A percentile compares a stretch with the other conserved stretches of the same genome.
Conservation (phyloP, 176 grass and related monocot species). For the Tillandsia fasciculata region DNA sequence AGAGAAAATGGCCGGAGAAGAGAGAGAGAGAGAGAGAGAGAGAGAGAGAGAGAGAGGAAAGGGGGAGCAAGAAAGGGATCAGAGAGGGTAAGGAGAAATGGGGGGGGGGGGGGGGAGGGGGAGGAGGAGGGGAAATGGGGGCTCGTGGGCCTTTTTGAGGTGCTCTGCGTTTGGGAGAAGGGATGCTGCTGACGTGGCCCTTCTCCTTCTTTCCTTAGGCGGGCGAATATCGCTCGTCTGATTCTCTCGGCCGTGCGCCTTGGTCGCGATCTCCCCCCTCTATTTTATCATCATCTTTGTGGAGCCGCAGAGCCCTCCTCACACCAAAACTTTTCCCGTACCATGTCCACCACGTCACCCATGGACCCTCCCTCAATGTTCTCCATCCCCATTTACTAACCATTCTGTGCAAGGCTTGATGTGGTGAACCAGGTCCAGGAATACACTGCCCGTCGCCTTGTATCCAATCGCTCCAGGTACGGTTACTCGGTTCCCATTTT, state of each 20-base stretch:
- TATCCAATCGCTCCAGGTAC: no score
- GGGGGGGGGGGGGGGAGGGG: neutral
- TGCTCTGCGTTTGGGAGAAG: conserved; percentile 4
- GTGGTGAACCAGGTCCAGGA: no score
- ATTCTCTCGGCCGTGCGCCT: conserved; percentile 2
- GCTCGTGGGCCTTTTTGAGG: conserved; percentile 17
- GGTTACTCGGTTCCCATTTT: no score
- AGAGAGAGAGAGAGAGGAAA: neutral
- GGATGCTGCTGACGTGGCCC: conserved; percentile 14
- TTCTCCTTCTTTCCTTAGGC: neutral
- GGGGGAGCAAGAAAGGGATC: neutral
- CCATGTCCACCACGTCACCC: no score
- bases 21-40: neutral
- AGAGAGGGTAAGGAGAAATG: neutral
- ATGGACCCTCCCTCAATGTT: no score
- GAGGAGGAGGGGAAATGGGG: neutral
- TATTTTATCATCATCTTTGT: neutral
- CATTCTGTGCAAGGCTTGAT: no score
- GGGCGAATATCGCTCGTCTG: neutral
- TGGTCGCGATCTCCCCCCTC: neutral
- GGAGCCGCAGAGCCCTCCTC: neutral
- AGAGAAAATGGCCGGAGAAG: no score
- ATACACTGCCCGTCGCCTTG: no score
- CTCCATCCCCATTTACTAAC: no score
- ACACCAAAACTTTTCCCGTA: no score